Evolutionary conservation across 768 basidiomycete species (phyloP), one percentile per base, ranked within the genome.

Genomic region (Goffeauzyma gilvescens): DNA sequence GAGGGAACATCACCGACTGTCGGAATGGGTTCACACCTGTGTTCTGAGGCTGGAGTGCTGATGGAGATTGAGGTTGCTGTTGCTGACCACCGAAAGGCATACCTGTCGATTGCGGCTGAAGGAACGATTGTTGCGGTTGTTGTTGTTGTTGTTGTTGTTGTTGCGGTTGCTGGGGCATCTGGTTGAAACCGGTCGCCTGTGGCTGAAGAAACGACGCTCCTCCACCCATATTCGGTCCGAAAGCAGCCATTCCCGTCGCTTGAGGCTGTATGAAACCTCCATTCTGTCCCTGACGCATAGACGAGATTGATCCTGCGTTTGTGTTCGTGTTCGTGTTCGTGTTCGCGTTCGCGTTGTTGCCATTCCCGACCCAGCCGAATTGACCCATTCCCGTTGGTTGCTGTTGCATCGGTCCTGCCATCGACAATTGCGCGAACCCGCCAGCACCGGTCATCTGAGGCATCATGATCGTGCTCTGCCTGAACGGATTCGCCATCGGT

Each of bases 11-110:
- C 70, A 77, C 72, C 51, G 73, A 81, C 61, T 83, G 82, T 25
- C 85, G 70, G 69, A 89, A 89, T 7, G 83, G 84, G 62, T 86
- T 87, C 32, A 68, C 65, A 15, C 76, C 79, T 7, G 77, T 80
- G 20, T 49, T 49, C 43, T 65, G 64, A 17, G 65, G 65, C 40
- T 67, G 67, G 42, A 65, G 45, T 21, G 23, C 48, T 55, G 60
- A 10, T 44, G 27, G 39, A 41, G 21, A 52, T 42, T 52, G 58
- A 30, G 54, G 54, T 41, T 58, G 59, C 10, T 50, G 42, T 36
- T 49, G 55, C 38, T 42, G 38, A 39, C 14, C 23, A 18, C 15
- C 31, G 28, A 39, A 42, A 51, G 46, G 52, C 31, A 68, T 54
- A 23, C 69, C 68, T 9, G 75, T 75, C 22, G 63, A 49, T 58